Conservation (phyloP, 2,329 filamentous ascomycete species). For the Chrysosporium queenslandicum region DNA sequence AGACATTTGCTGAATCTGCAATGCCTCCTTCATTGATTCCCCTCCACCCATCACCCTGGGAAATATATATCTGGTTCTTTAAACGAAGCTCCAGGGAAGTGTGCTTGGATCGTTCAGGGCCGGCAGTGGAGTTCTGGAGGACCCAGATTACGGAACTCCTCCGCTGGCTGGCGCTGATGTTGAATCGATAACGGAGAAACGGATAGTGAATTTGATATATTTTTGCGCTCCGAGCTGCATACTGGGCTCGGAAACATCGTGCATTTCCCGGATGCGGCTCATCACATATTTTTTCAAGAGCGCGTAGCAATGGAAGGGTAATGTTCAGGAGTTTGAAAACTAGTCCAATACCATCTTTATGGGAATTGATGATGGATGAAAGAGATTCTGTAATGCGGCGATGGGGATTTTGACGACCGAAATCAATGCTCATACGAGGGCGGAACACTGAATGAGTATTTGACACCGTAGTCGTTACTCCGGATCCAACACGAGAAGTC, state of each 20-base stretch:
- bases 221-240: constrained; percentile 30
- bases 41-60: constrained; percentile 32
- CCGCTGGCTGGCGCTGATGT: constrained; percentile 24
- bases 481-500: constrained; percentile 17
- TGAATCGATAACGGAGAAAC: constrained; percentile 26
- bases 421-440: constrained; percentile 26
- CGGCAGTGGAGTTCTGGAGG: constrained; percentile 24
- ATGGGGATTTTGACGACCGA: constrained; percentile 31
- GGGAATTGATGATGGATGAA: constrained; percentile 28
- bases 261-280: constrained; percentile 20
- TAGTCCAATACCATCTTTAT: constrained; percentile 24
- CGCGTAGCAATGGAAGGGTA: constrained; percentile 31
- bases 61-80: constrained; percentile 28
- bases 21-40: constrained; percentile 33
- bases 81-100: constrained; percentile 21
- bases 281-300: constrained; percentile 29
- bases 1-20: constrained; percentile 26
- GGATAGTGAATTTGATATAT: constrained; percentile 31
- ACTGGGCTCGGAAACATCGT: constrained; percentile 22
- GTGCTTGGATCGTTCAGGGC: constrained; percentile 16
- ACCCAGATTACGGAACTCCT: constrained; percentile 28
- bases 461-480: constrained; percentile 7
- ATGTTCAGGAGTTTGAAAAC: constrained; percentile 27
- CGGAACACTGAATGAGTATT: not conserved
- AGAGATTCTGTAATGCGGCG: constrained; percentile 34